phyloP scores from a whole-genome alignment of 257 asterid genomes.

The Nicotiana noctiflora region DNA sequence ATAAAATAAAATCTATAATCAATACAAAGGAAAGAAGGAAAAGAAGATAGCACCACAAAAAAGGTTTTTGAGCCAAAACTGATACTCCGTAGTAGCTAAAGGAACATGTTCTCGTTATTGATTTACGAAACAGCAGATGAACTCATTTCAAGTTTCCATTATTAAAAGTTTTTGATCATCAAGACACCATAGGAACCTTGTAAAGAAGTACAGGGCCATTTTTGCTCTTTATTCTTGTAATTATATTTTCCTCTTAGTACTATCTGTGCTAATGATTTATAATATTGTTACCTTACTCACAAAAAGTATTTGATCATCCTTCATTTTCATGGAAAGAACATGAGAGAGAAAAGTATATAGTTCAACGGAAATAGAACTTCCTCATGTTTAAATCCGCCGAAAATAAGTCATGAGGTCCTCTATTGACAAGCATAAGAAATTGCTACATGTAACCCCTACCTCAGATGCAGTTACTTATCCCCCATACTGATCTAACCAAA shows the following conservation, averaged over 20 bases:
- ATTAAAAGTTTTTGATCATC: background rate
- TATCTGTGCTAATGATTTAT: too few relatives aligned
- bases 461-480: background rate
- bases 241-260: too few relatives aligned
- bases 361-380: background rate
- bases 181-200: too few relatives aligned
- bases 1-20: background rate
- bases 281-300: too few relatives aligned
- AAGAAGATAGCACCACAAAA: background rate
- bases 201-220: too few relatives aligned
- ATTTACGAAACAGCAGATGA: background rate
- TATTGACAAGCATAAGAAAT: background rate
- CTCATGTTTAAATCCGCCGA: background rate
- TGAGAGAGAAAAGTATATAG: background rate
- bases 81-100: background rate
- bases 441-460: background rate
- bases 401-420: background rate
- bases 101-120: background rate
- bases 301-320: background rate
- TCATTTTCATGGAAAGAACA: background rate
- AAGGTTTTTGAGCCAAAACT: background rate
- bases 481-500: background rate
- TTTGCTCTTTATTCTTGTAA: too few relatives aligned
- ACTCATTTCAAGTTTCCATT: background rate
- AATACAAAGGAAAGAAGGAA: background rate